phyloP scores from a whole-genome alignment of 2,329 filamentous ascomycete genomes.

The Penicillium sp. region DNA sequence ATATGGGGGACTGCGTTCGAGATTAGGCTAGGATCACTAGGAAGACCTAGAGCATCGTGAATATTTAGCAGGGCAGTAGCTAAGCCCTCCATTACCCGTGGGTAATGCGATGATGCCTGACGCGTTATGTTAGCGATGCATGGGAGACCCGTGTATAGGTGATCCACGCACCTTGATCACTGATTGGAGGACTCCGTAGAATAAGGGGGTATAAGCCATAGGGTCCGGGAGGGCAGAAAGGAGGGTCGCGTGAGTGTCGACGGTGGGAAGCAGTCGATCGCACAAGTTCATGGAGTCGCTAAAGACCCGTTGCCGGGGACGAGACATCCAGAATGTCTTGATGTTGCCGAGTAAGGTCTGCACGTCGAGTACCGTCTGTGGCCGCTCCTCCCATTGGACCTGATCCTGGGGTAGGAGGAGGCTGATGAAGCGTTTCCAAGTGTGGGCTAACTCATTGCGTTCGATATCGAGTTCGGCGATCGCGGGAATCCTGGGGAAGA shows the following conservation, averaged over 20 bases:
- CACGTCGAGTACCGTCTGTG: slow-evolving; percentile 33
- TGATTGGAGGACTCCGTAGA: slow-evolving; percentile 39
- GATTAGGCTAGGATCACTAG: slow-evolving; percentile 14
- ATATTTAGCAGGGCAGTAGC: slow-evolving; percentile 35
- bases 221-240: slow-evolving; percentile 30
- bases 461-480: slow-evolving; percentile 40
- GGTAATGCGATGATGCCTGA: slow-evolving; percentile 39
- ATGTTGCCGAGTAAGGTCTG: slow-evolving; percentile 28
- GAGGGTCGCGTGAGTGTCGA: slow-evolving; percentile 31
- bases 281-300: slow-evolving; percentile 28
- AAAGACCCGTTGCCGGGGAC: slow-evolving; percentile 28
- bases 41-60: slow-evolving; percentile 30
- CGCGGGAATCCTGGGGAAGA: slow-evolving; percentile 25
- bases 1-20: slow-evolving; percentile 23
- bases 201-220: slow-evolving; percentile 32
- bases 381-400: slow-evolving; percentile 30
- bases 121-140: background rate
- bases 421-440: slow-evolving; percentile 39
- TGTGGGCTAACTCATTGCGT: slow-evolving; percentile 38
- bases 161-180: slow-evolving; percentile 35
- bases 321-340: slow-evolving; percentile 32
- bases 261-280: slow-evolving; percentile 30
- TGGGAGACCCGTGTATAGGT: background rate
- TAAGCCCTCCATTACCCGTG: slow-evolving; percentile 37
- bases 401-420: slow-evolving; percentile 30